These are phyloP conservation scores for Zanthoxylum bungeanum DNA, from an alignment of 345 rosid genomes.

Conservation along the genomic window DNA sequence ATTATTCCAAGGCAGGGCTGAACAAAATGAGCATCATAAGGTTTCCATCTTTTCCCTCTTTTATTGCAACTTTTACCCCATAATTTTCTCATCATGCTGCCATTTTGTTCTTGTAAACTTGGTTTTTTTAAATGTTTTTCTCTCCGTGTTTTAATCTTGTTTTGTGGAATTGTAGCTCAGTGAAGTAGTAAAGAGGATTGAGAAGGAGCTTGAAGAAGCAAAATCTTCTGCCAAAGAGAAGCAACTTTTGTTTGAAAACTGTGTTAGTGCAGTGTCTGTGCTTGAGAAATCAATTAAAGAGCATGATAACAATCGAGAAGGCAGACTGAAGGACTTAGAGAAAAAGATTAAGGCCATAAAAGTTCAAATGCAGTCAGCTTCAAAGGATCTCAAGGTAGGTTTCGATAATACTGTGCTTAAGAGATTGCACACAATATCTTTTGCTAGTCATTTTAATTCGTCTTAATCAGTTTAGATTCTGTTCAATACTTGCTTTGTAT, in stretches of 20 bases:
- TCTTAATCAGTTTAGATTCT: neutral
- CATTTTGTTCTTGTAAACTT: neutral
- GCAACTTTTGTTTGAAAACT: slow-evolving; percentile 47
- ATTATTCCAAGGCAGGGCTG: slow-evolving; percentile 81
- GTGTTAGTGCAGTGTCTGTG: slow-evolving; percentile 46
- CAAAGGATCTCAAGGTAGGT: slow-evolving; percentile 77
- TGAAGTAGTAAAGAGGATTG: slow-evolving; percentile 78
- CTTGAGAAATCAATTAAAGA: slow-evolving; percentile 83
- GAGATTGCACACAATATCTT: neutral
- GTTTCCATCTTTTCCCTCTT: slow-evolving; percentile 33
- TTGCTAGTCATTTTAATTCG: neutral
- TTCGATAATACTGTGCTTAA: slow-evolving; percentile 1
- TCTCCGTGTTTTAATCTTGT: slow-evolving; percentile 9
- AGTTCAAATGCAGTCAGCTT: slow-evolving; percentile 65
- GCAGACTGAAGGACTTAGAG: slow-evolving; percentile 78
- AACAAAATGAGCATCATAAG: slow-evolving; percentile 98
- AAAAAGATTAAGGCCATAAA: slow-evolving; percentile 63
- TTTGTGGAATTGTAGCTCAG: slow-evolving; percentile 49
- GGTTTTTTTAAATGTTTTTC: slow-evolving; percentile 9
- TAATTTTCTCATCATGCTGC: slow-evolving; percentile 7
- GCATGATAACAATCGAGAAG: slow-evolving; percentile 75
- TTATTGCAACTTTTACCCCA: slow-evolving; percentile 5
- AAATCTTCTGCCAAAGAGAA: slow-evolving; percentile 62
- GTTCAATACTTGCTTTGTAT: slow-evolving; percentile 1
- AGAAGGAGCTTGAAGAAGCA: slow-evolving; percentile 75